Base-by-base conservation (phyloP, 495 filamentous ascomycete species). In the Xylaria palmicola region DNA sequence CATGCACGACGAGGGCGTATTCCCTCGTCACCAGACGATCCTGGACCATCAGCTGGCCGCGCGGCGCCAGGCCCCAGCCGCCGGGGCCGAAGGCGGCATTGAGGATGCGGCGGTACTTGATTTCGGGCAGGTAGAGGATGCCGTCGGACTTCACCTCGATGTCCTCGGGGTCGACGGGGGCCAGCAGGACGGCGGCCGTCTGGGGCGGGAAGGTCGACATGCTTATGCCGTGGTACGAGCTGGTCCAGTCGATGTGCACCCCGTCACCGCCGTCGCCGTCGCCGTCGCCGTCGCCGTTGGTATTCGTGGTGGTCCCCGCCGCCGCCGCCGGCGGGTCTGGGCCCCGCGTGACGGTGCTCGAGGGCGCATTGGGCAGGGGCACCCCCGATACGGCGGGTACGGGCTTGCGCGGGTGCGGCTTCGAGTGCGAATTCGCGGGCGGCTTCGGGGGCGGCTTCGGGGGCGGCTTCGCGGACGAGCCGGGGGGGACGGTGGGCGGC, bases 91-190 rank as follows among this genome's bases (percentile, higher is more conserved):
- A 98, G 0, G 94, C 92, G 39, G 77, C 71, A 69, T 97, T 97
- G 64, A 98, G 75, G 59, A 97, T 97, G 39, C 94, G 81, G 22
- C 94, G 81, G 75, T 98, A 98, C 75, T 98, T 98, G 79, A 98
- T 98, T 83, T 98, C 94, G 13, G 94, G 94, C 56, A 98, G 81
- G 71, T 97, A 98, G 48, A 97, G 79, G 66, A 98, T 95, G 29
- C 94, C 94, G 75, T 98, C 94, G 26, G 90, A 89, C 79, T 98
- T 98, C 68, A 98, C 86, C 81, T 98, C 94, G 45, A 98, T 85
- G 74, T 98, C 93, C 17, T 89, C 83, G 6, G 81, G 75, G 36
- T 85, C 75, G 9, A 92, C 77, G 22, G 85, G 85, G 29, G 84
- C 81, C 58, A 91, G 81, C 49, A 98, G 76, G 5, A 92, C 77